Evolutionary conservation across 164 flowering plant species (phyloP), one percentile per base, ranked within the genome.

Genomic region (Aristolochia contorta): DNA sequence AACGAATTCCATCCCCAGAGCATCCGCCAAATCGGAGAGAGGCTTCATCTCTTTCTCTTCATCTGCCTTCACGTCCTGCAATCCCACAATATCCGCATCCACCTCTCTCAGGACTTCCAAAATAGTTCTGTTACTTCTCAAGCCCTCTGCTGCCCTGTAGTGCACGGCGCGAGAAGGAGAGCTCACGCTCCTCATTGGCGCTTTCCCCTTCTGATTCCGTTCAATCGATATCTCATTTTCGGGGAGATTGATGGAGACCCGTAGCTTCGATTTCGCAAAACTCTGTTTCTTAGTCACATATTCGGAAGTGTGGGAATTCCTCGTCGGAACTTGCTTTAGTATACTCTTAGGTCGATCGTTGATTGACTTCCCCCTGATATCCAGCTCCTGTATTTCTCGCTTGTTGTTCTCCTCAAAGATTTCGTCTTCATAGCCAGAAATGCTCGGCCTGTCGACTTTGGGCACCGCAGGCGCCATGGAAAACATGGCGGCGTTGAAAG

Each of bases 41-140:
- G 98, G 98, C 67, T 66, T 83, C 98, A 89, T 91, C 6, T 72
- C 82, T 56, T 79, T 85, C 77, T 79, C 96, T 69, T 91, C 98
- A 72, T 80, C 91, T 50, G 95, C 98, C 72, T 84, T 91, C 67
- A 91, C 98, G 63, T 89, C 96, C 70, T 91, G 98, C 61, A 91
- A 69, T 55, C 90, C 92, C 63, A 86, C 74, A 0, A 91, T 76
- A 80, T 89, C 96, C 18, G 96, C 96, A 74, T 84, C 84, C 47
- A 89, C 82, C 68, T 89, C 98, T 65, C 67, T 79, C 6, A 91
- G 75, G 23, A 87, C 87, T 63, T 91, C 95, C 56, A 80, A 52
- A 10, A 89, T 69, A 32, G 86, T 85, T 61, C 79, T 71, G 8
- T 78, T 67, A 53, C 75, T 77, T 60, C 65, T 73, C 18, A 71